phyloP scores from a whole-genome alignment of 441 rosid genomes.

The Pelargonium australe region DNA sequence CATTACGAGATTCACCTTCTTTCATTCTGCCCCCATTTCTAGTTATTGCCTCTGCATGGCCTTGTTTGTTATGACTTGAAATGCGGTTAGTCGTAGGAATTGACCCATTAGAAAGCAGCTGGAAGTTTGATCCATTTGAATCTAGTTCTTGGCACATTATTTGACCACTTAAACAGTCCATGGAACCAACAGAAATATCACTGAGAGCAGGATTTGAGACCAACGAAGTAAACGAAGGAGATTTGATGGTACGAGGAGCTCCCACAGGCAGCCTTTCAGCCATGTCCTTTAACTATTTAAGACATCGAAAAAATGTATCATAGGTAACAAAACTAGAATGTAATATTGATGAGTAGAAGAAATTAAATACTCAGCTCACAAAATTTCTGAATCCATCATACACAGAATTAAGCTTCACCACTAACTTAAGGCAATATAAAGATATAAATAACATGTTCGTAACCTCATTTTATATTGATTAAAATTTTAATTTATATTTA shows the following conservation, averaged over 20 bases:
- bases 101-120: slow-evolving; percentile 49
- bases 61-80: slow-evolving; percentile 33
- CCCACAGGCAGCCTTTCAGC: slow-evolving; percentile 87
- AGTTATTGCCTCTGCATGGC: slow-evolving; percentile 39
- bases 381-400: too few relatives aligned
- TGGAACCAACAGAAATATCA: slow-evolving; percentile 39
- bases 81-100: slow-evolving; percentile 33
- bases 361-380: background rate
- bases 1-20: slow-evolving; percentile 56
- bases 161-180: slow-evolving; percentile 45
- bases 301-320: slow-evolving; percentile 9
- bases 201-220: slow-evolving; percentile 47
- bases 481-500: background rate
- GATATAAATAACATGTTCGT: too few relatives aligned
- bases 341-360: background rate
- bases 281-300: slow-evolving; percentile 69
- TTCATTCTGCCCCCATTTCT: slow-evolving; percentile 47
- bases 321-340: slow-evolving; percentile 8
- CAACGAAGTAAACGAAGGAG: slow-evolving; percentile 48
- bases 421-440: background rate
- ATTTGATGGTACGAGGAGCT: slow-evolving; percentile 44
- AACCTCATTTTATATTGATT: too few relatives aligned
- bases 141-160: slow-evolving; percentile 43
- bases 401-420: too few relatives aligned
- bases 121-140: slow-evolving; percentile 36